These are phyloP conservation scores for Apiotrichum mycotoxinovorans DNA, from an alignment of 1,284 basidiomycete species.

Conservation along the genomic window DNA sequence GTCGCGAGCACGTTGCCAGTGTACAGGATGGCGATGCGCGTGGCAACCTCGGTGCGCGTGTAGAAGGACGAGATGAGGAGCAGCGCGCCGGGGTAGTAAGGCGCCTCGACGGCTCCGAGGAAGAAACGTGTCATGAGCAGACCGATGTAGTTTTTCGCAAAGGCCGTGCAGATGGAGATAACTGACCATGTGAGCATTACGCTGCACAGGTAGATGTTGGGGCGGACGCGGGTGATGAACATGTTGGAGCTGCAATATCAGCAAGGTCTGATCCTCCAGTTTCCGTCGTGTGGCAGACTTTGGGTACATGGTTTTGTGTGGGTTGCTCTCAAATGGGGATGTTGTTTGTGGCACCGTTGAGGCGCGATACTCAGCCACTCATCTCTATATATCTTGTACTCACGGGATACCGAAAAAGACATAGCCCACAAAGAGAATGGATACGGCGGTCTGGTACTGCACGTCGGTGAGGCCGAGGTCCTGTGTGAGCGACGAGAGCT, in stretches of 20 bases:
- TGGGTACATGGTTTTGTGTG: too few species aligned
- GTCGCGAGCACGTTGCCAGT: conserved; percentile 28
- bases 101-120: conserved; percentile 38
- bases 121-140: conserved; percentile 40
- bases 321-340: too few species aligned
- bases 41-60: conserved; percentile 42
- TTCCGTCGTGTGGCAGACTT: too few species aligned
- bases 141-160: conserved; percentile 29
- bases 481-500: conserved; percentile 16
- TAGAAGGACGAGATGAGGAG: conserved; percentile 46
- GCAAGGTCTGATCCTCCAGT: too few species aligned
- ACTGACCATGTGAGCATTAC: conserved; percentile 34
- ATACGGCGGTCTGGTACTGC: conserved; percentile 39
- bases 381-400: too few species aligned
- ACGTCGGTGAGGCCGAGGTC: conserved; percentile 36
- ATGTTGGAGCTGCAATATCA: too few species aligned
- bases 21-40: conserved; percentile 42
- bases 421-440: conserved; percentile 47
- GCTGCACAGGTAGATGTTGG: conserved; percentile 34
- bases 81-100: conserved; percentile 42
- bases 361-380: too few species aligned
- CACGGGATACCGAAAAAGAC: conserved; percentile 41
- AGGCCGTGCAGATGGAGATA: conserved; percentile 23
- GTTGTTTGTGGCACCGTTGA: too few species aligned
- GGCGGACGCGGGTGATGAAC: conserved; percentile 36